Evolutionary conservation across 148 eudicot species (phyloP).

Genomic region (Rhododendron henanense): DNA sequence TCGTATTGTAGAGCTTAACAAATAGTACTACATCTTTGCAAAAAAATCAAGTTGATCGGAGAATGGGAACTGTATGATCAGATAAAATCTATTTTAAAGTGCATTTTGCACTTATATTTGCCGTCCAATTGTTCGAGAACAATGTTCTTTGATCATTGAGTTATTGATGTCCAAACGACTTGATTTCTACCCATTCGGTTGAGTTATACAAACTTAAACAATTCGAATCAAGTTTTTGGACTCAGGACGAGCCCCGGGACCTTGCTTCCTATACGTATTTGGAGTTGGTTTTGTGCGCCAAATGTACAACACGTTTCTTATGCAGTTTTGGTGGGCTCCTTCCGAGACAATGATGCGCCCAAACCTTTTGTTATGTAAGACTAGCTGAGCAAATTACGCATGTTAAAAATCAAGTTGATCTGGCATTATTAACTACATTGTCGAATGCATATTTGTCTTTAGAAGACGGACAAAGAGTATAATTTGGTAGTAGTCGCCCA

Average conservation of each 20-base stretch:
- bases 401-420: too few relatives aligned
- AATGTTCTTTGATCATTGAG: background rate
- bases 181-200: background rate
- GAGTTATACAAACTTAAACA: background rate
- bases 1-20: background rate
- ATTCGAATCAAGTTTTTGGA: background rate
- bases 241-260: too few relatives aligned
- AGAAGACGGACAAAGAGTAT: background rate
- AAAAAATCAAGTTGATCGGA: background rate
- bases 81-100: background rate
- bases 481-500: background rate
- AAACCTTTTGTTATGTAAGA: too few relatives aligned
- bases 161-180: background rate
- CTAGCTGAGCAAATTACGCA: too few relatives aligned
- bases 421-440: too few relatives aligned
- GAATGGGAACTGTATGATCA: background rate
- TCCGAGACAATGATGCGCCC: too few relatives aligned
- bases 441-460: too few relatives aligned
- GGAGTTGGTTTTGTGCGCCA: background rate
- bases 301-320: background rate
- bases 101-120: background rate
- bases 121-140: background rate
- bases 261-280: too few relatives aligned
- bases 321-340: background rate
- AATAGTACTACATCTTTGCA: background rate